A percentile compares a stretch with the other conserved stretches of the same genome.
phyloP scores from a whole-genome alignment of 2,329 filamentous ascomycete genomes.

The Didymosphaeria variabile region DNA sequence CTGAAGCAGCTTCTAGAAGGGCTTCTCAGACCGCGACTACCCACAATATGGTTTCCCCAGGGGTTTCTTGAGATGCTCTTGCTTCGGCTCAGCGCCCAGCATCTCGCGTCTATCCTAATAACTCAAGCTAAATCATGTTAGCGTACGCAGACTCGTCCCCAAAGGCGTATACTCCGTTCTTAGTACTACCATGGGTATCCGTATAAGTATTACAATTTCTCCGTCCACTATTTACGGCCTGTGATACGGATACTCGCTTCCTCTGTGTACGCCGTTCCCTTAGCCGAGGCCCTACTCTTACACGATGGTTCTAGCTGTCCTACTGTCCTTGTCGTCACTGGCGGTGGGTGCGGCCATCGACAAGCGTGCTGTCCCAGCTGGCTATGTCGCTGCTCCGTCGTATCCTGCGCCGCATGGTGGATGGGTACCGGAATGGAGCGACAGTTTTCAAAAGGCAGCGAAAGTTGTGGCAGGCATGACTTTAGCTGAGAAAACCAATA shows the following conservation, averaged over 20 bases:
- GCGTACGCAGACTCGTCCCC: conserved; percentile 15
- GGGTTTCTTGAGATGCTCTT: not conserved
- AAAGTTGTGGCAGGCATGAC: conserved; percentile 78
- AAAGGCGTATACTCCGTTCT: conserved; percentile 20
- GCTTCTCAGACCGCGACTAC: not conserved
- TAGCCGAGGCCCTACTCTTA: conserved; percentile 18
- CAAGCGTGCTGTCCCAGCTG: conserved; percentile 43
- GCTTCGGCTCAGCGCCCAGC: conserved; percentile 4
- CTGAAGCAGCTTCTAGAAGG: not conserved
- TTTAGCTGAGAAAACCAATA: conserved; percentile 80
- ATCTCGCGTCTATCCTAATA: conserved; percentile 12
- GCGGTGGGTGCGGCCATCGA: conserved; percentile 38
- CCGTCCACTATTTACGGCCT: conserved; percentile 8
- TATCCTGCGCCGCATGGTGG: conserved; percentile 78
- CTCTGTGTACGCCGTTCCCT: conserved; percentile 11
- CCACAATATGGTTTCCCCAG: not conserved
- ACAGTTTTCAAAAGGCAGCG: conserved; percentile 75
- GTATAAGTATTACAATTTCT: conserved; percentile 20
- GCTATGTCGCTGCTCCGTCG: conserved; percentile 63
- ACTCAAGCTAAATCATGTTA: conserved; percentile 10
- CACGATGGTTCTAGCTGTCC: conserved; percentile 32
- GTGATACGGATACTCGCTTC: conserved; percentile 20
- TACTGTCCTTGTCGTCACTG: conserved; percentile 33
- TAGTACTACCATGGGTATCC: conserved; percentile 11
- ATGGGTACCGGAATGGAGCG: conserved; percentile 73